Percentiles rank a stretch among this genome's conserved stretches.
Evolutionary conservation across 208 protist species (phyloP).

Genomic region (Novymonas esmeraldas): DNA sequence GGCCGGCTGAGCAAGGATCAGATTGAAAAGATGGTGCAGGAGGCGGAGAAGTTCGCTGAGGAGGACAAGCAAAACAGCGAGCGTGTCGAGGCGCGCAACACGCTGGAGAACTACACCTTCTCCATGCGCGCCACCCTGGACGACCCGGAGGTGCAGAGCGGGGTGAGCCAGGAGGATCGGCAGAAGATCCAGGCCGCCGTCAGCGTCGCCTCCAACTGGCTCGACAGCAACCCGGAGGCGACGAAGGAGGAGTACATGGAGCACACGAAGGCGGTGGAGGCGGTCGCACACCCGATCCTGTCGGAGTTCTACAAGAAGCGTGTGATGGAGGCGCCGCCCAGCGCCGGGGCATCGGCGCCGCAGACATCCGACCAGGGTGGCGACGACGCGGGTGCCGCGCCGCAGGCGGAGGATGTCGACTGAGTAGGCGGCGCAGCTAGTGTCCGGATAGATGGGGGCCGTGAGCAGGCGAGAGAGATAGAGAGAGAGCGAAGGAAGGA

Average conservation of each 20-base stretch:
- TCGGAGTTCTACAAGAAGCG: constrained; percentile 93
- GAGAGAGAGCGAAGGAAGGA: no score
- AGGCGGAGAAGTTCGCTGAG: constrained; percentile 93
- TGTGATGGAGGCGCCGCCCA: constrained; percentile 62
- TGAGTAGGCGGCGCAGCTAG: no score
- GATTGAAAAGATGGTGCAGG: constrained; percentile 96
- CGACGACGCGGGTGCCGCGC: constrained; percentile 15
- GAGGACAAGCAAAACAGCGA: constrained; percentile 90
- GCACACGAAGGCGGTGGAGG: constrained; percentile 92
- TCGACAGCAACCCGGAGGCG: constrained; percentile 63
- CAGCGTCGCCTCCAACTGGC: constrained; percentile 54
- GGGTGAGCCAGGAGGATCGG: constrained; percentile 44
- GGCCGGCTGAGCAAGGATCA: constrained; percentile 95
- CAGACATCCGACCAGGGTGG: constrained; percentile 6
- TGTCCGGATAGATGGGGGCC: no score
- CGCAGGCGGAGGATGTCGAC: constrained; percentile 60
- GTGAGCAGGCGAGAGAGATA: neutral
- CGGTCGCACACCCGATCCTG: constrained; percentile 93
- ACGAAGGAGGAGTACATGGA: constrained; percentile 95
- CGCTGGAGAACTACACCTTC: constrained; percentile 90
- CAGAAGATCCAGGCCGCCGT: constrained; percentile 59
- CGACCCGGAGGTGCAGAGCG: constrained; percentile 57
- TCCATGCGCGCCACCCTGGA: constrained; percentile 70
- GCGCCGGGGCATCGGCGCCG: constrained; percentile 12
- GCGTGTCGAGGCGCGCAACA: constrained; percentile 93